Conservation (phyloP, 2,329 filamentous ascomycete species). For the Aspergillus hiratsukae region DNA sequence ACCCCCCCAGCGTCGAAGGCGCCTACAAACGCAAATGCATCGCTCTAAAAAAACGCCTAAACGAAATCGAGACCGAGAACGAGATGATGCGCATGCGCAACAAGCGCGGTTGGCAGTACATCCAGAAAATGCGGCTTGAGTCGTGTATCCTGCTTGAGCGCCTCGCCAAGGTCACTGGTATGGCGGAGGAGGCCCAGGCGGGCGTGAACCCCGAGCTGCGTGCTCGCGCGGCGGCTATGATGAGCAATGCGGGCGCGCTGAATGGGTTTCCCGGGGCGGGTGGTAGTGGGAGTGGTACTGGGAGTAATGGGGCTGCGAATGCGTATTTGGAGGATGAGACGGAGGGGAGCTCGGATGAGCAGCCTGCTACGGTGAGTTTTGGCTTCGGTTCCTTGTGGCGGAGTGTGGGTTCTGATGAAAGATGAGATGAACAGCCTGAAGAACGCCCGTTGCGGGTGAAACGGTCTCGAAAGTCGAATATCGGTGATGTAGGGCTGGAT, state of each 20-base stretch:
- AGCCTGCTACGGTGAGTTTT: conserved; percentile 38
- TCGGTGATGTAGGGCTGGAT: conserved; percentile 20
- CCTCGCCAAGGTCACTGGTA: conserved; percentile 38
- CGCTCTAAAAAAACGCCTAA: conserved; percentile 83
- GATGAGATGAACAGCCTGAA: conserved; percentile 33
- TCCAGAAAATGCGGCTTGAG: conserved; percentile 80
- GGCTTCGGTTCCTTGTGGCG: background rate
- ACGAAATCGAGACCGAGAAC: conserved; percentile 88
- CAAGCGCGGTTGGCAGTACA: conserved; percentile 72
- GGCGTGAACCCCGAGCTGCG: conserved; percentile 34
- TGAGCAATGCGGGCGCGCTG: conserved; percentile 22
- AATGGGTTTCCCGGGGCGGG: conserved; percentile 18
- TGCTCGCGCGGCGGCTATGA: conserved; percentile 31
- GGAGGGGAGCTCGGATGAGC: conserved; percentile 42
- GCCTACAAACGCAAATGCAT: conserved; percentile 97
- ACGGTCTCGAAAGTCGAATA: conserved; percentile 38
- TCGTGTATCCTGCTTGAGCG: conserved; percentile 42
- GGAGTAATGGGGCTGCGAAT: conserved; percentile 21
- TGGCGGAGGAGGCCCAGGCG: conserved; percentile 36
- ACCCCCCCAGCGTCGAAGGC: conserved; percentile 87
- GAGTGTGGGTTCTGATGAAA: background rate
- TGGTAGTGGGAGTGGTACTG: conserved; percentile 9
- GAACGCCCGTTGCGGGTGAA: conserved; percentile 45
- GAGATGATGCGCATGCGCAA: conserved; percentile 77
- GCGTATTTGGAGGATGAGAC: conserved; percentile 39